These are phyloP conservation scores for Exophiala oligosperma DNA, from an alignment of 2,329 filamentous ascomycete species.

Conservation along the genomic window DNA sequence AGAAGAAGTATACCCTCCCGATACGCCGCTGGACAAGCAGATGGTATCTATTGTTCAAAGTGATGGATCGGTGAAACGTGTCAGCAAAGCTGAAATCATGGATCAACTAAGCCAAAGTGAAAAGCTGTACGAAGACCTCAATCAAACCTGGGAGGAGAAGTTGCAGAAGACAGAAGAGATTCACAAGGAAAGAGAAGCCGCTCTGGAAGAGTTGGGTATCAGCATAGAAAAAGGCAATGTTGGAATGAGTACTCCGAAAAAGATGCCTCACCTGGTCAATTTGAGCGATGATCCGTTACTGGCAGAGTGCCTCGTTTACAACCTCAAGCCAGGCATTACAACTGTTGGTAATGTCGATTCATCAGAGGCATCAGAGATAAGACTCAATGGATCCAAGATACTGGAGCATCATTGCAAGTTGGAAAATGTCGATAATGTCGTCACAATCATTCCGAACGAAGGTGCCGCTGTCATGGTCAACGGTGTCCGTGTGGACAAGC, in stretches of 20 bases:
- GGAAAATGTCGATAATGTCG: constrained; percentile 87
- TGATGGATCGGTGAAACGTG: constrained; percentile 87
- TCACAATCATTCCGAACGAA: constrained; percentile 85
- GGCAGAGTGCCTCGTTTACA: constrained; percentile 95
- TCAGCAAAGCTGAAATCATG: constrained; percentile 96
- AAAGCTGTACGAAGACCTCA: constrained; percentile 91
- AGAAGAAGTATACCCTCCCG: constrained; percentile 86
- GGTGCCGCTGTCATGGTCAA: constrained; percentile 99
- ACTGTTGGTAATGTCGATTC: constrained; percentile 93
- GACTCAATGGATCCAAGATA: constrained; percentile 90
- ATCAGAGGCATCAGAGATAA: constrained; percentile 80
- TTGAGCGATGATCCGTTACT: constrained; percentile 91
- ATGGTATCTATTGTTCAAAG: constrained; percentile 89
- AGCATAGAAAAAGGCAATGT: constrained; percentile 99
- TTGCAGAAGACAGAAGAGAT: constrained; percentile 92
- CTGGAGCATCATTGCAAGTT: constrained; percentile 90
- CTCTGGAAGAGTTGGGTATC: constrained; percentile 93
- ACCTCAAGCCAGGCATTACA: constrained; percentile 91
- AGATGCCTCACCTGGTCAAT: constrained; percentile 99
- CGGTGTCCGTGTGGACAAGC: constrained; percentile 81
- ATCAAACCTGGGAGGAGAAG: constrained; percentile 99
- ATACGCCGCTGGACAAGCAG: constrained; percentile 90
- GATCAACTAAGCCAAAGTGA: constrained; percentile 96
- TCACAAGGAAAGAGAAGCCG: constrained; percentile 93
- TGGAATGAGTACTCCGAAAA: constrained; percentile 92